Evolutionary conservation across 2,329 filamentous ascomycete genomes (phyloP), one percentile per base, ranked within the genome.

Genomic region (Penicillium sclerotigenum): DNA sequence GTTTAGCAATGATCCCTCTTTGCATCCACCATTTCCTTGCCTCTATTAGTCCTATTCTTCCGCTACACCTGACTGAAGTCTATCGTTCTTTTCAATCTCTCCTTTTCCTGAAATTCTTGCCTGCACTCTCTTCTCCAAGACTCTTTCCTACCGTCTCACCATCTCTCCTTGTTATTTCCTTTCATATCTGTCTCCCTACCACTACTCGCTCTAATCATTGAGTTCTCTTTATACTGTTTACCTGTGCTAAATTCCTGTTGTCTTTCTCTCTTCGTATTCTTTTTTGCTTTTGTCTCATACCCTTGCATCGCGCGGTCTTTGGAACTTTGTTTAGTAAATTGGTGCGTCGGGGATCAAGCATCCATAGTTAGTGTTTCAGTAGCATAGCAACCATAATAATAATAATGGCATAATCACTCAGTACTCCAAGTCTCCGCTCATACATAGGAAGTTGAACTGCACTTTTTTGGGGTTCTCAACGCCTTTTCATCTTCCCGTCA

Each of bases 241-340:
- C 38, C 36, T 29, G n/a, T n/a, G n/a, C n/a, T n/a, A n/a, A n/a
- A n/a, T n/a, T 45, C n/a, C 28, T n/a, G 5, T 3, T 28, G 9
- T 42, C 16, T 28, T 26, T 28, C 22, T 13, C 5, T n/a, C 45
- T 29, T 20, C 29, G 11, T 22, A 20, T 37, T 57, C 6, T 40
- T 8, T 29, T 45, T 42, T 31, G 18, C 16, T 26, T 22, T 29
- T 24, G 33, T 59, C 18, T 58, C 59, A 66, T 66, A 66, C 64
- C 64, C 64, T 64, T 60, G 57, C 63, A 66, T 64, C 42, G 64
- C 60, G 63, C 56, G 36, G 46, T 58, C 42, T 36, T 60, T 26
- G 47, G 45, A 56, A 48, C 18, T 58, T 29, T 43, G 46, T 31
- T 52, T 46, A n/a, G 28, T 47, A 42, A 50, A 52, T 38, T 41